Evolutionary conservation across 495 filamentous ascomycete genomes (phyloP).

Genomic region (Diplogelasinospora grovesii): DNA sequence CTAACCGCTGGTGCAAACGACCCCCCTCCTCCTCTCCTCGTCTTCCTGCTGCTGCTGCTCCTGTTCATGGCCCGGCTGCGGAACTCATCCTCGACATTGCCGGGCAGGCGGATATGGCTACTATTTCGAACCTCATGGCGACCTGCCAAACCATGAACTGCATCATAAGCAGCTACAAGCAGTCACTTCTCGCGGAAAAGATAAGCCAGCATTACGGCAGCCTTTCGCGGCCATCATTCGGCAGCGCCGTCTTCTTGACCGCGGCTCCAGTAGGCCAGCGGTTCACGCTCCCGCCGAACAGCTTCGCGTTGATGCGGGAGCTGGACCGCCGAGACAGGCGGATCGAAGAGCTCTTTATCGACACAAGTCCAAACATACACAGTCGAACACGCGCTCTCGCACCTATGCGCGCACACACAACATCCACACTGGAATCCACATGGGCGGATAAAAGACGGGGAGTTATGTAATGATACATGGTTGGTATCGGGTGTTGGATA

Average conservation of each 20-base stretch:
- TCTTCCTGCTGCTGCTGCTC: too few species aligned
- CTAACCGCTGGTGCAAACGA: too few species aligned
- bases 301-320: slow-evolving; percentile 18
- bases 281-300: slow-evolving; percentile 10
- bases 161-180: slow-evolving; percentile 15
- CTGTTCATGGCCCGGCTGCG: too few species aligned
- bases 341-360: slow-evolving; percentile 14
- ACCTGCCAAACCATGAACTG: slow-evolving; percentile 13
- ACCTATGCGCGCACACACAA: too few species aligned
- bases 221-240: slow-evolving; percentile 5
- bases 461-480: too few species aligned
- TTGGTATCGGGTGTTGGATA: too few species aligned
- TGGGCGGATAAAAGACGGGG: too few species aligned
- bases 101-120: slow-evolving; percentile 14
- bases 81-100: slow-evolving; percentile 26
- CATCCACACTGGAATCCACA: too few species aligned
- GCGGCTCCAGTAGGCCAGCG: too few species aligned
- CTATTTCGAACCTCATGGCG: slow-evolving; percentile 9
- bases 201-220: background rate
- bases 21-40: too few species aligned
- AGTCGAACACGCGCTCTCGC: too few species aligned
- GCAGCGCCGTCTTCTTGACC: slow-evolving; percentile 16
- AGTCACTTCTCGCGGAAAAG: slow-evolving; percentile 12
- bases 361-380: too few species aligned
- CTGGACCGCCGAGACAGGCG: slow-evolving; percentile 17